phyloP scores from a whole-genome alignment of 1,139 yeast species.

The Kodamaea ohmeri region DNA sequence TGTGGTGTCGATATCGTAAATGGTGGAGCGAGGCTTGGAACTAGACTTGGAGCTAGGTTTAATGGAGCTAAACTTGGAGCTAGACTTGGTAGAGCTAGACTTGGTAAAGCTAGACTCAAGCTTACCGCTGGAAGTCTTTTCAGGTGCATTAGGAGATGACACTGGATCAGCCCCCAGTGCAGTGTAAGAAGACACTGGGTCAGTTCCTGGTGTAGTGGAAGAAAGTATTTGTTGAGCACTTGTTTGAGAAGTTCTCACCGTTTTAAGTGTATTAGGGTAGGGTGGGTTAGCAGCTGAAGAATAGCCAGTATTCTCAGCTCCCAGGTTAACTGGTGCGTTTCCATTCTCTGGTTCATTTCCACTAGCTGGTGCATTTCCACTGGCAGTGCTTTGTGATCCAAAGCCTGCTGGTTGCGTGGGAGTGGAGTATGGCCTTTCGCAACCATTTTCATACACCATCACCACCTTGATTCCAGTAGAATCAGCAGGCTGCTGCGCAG shows the following conservation, averaged over 20 bases:
- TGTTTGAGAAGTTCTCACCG: background rate
- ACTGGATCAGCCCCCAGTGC: no score
- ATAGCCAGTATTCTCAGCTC: no score
- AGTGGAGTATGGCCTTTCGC: background rate
- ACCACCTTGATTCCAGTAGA: constrained; percentile 32
- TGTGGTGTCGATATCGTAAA: constrained; percentile 10
- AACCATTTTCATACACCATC: constrained; percentile 24
- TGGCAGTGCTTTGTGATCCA: background rate
- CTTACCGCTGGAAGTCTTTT: no score
- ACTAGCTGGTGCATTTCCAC: background rate
- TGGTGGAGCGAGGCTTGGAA: constrained; percentile 9
- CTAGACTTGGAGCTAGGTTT: background rate
- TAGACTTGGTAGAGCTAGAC: background rate
- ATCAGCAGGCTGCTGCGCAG: constrained; percentile 20
- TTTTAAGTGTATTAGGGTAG: background rate
- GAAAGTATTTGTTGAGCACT: no score
- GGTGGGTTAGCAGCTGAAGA: background rate
- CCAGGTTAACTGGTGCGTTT: no score
- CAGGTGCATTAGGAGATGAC: no score
- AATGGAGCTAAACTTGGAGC: background rate
- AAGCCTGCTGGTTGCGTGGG: no score
- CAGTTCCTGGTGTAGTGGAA: no score
- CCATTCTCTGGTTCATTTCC: background rate
- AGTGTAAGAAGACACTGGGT: no score
- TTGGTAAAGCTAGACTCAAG: no score